phyloP scores from a whole-genome alignment of 148 eudicot genomes.

The Diospyros kaki region DNA sequence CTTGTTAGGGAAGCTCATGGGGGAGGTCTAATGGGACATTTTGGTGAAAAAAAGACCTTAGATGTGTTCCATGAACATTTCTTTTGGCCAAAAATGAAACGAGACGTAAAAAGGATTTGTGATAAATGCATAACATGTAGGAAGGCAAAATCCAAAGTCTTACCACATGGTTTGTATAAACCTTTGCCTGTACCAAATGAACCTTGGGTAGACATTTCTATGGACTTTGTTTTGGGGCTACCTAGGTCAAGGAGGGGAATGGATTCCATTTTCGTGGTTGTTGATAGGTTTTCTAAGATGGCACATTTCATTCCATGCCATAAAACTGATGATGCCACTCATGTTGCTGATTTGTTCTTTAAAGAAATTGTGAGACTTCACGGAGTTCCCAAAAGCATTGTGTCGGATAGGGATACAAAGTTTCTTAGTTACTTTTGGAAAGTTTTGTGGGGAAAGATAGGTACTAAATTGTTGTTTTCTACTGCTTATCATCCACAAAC shows the following conservation, averaged over 20 bases:
- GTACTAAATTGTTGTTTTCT: slow-evolving; percentile 11
- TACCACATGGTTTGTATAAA: not conserved
- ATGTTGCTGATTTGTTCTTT: not conserved
- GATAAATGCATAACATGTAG: not conserved
- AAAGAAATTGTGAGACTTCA: not conserved
- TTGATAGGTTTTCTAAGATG: not conserved
- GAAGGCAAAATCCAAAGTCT: not conserved
- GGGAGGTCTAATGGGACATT: slow-evolving; percentile 7
- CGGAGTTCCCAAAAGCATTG: not conserved
- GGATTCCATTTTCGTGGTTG: not conserved
- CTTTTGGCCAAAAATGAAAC: slow-evolving; percentile 8
- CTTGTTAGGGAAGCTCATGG: slow-evolving; percentile 4
- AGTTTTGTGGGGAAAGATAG: slow-evolving; percentile 8
- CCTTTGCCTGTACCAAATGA: not conserved
- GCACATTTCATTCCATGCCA: not conserved
- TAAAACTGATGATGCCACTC: slow-evolving; percentile 2
- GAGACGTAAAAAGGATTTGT: not conserved
- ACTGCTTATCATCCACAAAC: slow-evolving; percentile 1
- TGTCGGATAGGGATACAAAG: not conserved
- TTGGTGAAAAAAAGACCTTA: not conserved
- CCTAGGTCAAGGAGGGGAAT: not conserved
- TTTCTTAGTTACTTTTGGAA: not conserved
- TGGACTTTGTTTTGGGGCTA: slow-evolving; percentile 1
- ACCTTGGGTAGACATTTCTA: not conserved
- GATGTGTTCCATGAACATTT: slow-evolving; percentile 7